Evolutionary conservation across 139 green algal genomes (phyloP).

Genomic region (Closterium sp.): DNA sequence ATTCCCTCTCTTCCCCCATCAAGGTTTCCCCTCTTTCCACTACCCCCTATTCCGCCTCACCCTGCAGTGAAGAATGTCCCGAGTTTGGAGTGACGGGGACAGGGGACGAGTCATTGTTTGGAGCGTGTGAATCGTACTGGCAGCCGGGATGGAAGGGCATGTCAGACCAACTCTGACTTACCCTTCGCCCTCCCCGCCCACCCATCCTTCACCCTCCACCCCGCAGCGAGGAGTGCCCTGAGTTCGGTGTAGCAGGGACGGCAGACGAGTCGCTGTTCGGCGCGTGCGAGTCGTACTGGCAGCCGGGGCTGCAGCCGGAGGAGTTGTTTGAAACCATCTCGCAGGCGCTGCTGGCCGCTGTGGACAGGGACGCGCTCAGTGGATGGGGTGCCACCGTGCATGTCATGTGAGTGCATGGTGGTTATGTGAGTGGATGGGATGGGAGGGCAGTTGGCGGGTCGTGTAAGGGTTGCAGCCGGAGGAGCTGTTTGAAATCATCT

Average conservation of each 20-base stretch:
- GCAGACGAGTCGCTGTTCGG: slow-evolving; percentile 89
- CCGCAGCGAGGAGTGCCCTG: not conserved
- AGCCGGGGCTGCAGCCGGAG: slow-evolving; percentile 83
- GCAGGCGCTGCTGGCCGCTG: slow-evolving; percentile 86
- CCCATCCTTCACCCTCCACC: not conserved
- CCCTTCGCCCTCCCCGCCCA: not conserved
- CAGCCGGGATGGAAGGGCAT: too few relatives aligned
- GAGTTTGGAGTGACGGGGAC: slow-evolving; percentile 94
- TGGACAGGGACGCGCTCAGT: slow-evolving; percentile 89
- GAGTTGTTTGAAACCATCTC: slow-evolving; percentile 95
- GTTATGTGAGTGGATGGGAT: not conserved
- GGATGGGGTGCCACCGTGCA: slow-evolving; percentile 80
- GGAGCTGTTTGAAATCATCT: slow-evolving; percentile 95
- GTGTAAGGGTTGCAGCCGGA: slow-evolving; percentile 89
- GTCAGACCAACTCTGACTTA: too few relatives aligned
- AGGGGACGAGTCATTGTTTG: slow-evolving; percentile 85
- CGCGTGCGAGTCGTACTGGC: slow-evolving; percentile 95
- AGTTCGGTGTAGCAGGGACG: slow-evolving; percentile 93
- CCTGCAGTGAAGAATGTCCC: slow-evolving; percentile 24
- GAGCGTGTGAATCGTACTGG: slow-evolving; percentile 96
- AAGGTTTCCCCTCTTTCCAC: too few relatives aligned
- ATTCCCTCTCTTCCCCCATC: too few relatives aligned
- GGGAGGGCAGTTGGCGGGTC: too few relatives aligned
- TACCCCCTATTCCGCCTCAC: too few relatives aligned
- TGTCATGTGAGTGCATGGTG: not conserved